These are phyloP conservation scores for Teratosphaeria epicoccoides DNA, from an alignment of 2,329 filamentous ascomycete genomes.

Conservation along the genomic window DNA sequence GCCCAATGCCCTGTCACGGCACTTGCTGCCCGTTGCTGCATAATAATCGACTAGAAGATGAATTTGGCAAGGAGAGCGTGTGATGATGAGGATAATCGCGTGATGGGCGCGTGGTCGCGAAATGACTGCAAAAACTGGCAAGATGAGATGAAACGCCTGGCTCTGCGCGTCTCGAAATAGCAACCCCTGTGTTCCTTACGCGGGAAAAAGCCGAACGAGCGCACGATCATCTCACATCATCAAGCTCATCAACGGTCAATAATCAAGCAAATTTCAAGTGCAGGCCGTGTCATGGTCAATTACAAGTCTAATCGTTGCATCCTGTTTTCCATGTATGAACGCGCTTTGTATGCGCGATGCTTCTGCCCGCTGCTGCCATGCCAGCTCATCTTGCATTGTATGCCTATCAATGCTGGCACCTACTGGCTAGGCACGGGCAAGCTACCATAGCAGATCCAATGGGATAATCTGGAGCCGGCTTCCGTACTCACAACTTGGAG, in stretches of 20 bases:
- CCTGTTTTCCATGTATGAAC: neutral
- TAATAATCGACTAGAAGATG: neutral
- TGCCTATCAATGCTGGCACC: neutral
- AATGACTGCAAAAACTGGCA: neutral
- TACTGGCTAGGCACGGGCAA: no score
- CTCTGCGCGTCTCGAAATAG: neutral
- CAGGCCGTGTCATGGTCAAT: neutral
- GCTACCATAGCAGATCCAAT: slow-evolving; percentile 3
- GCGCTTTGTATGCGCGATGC: neutral
- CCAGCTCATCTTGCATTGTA: neutral
- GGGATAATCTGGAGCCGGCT: neutral
- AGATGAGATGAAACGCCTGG: neutral
- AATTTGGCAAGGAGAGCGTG: neutral
- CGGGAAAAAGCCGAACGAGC: neutral
- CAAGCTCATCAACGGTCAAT: neutral
- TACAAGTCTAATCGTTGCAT: neutral
- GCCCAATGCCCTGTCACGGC: neutral
- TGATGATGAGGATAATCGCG: neutral
- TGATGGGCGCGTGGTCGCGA: neutral
- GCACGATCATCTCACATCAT: neutral
- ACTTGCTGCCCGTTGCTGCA: neutral
- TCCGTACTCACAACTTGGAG: neutral
- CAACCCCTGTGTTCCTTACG: neutral
- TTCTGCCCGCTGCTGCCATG: neutral
- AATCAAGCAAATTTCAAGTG: neutral